phyloP scores from a whole-genome alignment of 306 rosid genomes.

The Quercus glauca region DNA sequence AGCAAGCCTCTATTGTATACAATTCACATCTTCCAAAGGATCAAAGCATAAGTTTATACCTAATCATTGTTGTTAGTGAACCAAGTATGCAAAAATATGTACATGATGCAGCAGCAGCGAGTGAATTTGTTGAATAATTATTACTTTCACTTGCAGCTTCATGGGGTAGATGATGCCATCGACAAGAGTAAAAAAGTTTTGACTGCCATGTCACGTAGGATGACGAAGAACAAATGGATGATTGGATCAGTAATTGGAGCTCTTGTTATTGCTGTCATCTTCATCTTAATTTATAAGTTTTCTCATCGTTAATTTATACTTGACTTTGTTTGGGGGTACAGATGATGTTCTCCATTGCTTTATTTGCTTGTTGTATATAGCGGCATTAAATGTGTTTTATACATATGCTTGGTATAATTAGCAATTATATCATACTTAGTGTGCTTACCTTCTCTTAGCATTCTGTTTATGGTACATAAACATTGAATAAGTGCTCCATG shows the following conservation, averaged over 20 bases:
- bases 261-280: conserved; percentile 55
- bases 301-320: conserved; percentile 33
- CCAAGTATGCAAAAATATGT: background rate
- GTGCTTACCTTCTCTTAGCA: background rate
- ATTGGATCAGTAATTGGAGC: conserved; percentile 65
- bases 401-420: background rate
- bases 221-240: conserved; percentile 81
- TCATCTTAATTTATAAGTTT: conserved; percentile 63
- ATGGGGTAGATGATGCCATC: conserved; percentile 76
- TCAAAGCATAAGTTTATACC: background rate
- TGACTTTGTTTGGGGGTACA: conserved; percentile 9
- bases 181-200: conserved; percentile 85
- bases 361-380: conserved; percentile 37
- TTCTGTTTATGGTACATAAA: background rate
- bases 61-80: conserved; percentile 2
- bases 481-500: background rate
- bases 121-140: conserved; percentile 19
- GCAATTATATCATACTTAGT: background rate
- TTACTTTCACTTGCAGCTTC: conserved; percentile 59
- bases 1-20: background rate
- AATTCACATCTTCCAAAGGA: background rate
- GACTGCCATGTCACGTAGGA: conserved; percentile 72
- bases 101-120: conserved; percentile 1
- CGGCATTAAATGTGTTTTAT: conserved; percentile 9
- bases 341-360: conserved; percentile 12